Evolutionary conservation across 805 yeast genomes (phyloP).

Genomic region (Lipomyces spencermartinsiae): DNA sequence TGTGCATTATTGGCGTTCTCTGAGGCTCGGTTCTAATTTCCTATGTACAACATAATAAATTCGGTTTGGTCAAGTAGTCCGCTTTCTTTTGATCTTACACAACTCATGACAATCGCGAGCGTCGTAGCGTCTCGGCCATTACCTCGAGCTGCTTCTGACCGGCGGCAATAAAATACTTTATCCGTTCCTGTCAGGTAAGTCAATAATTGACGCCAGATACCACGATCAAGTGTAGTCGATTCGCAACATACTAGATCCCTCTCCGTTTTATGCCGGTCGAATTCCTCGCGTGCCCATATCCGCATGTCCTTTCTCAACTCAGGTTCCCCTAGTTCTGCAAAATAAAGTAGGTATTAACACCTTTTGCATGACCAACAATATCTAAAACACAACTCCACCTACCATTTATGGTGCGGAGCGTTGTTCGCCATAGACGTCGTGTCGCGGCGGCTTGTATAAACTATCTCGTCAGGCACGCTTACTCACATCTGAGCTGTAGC

Average conservation of each 20-base stretch:
- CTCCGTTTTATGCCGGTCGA: slow-evolving; percentile 22
- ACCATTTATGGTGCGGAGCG: slow-evolving; percentile 19
- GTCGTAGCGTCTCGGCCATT: slow-evolving; percentile 23
- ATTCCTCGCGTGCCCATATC: slow-evolving; percentile 25
- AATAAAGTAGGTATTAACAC: not conserved
- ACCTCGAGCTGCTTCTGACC: slow-evolving; percentile 27
- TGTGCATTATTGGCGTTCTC: not conserved
- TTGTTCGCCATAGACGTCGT: slow-evolving; percentile 24
- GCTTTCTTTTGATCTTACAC: not conserved
- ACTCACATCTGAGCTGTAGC: not conserved
- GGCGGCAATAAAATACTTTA: slow-evolving; percentile 21
- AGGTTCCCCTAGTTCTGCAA: slow-evolving; percentile 11
- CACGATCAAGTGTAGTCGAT: not conserved
- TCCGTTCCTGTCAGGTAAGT: slow-evolving; percentile 14
- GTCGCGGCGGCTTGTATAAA: slow-evolving; percentile 28
- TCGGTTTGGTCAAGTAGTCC: not conserved
- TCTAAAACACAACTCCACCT: not conserved
- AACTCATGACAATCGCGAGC: slow-evolving; percentile 17
- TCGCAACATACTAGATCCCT: slow-evolving; percentile 24
- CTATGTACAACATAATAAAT: not conserved
- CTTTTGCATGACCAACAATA: not conserved
- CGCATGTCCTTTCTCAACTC: slow-evolving; percentile 16
- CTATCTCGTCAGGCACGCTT: not conserved
- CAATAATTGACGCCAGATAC: not conserved
- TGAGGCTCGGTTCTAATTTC: not conserved